Base-by-base conservation (phyloP, 148 eudicot species). In the Diospyros lotus region DNA sequence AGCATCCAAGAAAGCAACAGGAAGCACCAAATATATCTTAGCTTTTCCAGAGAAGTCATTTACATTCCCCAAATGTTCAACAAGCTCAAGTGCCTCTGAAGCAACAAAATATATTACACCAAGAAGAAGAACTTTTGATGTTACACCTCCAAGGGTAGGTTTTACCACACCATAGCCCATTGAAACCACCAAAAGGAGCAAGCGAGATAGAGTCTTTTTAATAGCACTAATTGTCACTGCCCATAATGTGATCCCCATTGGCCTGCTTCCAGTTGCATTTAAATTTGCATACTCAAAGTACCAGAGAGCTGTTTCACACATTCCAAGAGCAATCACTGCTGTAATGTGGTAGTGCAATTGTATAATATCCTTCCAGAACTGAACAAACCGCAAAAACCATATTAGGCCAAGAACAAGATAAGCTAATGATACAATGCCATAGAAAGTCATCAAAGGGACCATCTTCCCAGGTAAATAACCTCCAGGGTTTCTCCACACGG, bases 81-180 rank as follows among this genome's bases (percentile, higher is more conserved):
- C 86, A 46, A 94, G 93, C 82, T 90, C 95, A 70, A 94, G 90
- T 28, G 91, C 97, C 84, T 94, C 98, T 17, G 91, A 84, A 76
- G 95, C 98, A 70, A 88, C 63, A 71, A 94, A 88, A 84, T 94
- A 94, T 70, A 85, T 79, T 50, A 83, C 62, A 50, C 97, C 98
- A 66, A 90, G 86, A 76, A 91, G 88, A 66, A 91, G 81, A 11
- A 94, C 90, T 85, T 83, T 91, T 2, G 89, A 85, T 18, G 90
- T 87, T 67, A 94, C 84, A 67, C 91, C 95, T 41, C 97, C 98
- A 66, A 94, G 88, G n/a, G 98, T 94, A 46, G 98, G 98, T 78
- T 88, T 90, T 74, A 90, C 88, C 73, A 94, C 93, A 84, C 98
- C 98, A 84, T 88, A 94, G 12, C 98, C 98, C 98, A 94, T 94